These are phyloP conservation scores for Suhomyces ambrosiae DNA, from an alignment of 1,139 yeast genomes.

Conservation along the genomic window DNA sequence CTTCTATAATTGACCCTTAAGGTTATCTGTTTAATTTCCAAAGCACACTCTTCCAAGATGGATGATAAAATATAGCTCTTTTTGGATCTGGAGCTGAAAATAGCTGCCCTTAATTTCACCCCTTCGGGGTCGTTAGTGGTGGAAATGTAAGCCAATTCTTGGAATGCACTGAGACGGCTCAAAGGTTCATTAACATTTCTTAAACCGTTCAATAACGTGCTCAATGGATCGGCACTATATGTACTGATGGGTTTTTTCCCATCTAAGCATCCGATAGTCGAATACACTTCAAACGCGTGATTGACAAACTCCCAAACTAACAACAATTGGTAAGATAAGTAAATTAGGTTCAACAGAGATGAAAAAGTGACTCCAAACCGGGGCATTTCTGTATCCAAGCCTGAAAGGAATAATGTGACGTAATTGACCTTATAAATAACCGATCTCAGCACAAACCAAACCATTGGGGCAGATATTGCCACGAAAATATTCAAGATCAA, in stretches of 20 bases:
- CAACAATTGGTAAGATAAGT: slow-evolving; percentile 42
- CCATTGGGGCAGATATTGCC: slow-evolving; percentile 43
- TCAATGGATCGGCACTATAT: slow-evolving; percentile 70
- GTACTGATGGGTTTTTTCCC: slow-evolving; percentile 71
- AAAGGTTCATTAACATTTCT: slow-evolving; percentile 46
- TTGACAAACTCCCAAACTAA: slow-evolving; percentile 65
- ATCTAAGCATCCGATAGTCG: slow-evolving; percentile 81
- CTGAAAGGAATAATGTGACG: slow-evolving; percentile 28
- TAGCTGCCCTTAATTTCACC: slow-evolving; percentile 49
- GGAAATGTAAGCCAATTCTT: slow-evolving; percentile 66
- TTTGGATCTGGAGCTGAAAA: slow-evolving; percentile 54
- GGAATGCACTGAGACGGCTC: slow-evolving; percentile 69
- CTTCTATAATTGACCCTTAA: slow-evolving; percentile 43
- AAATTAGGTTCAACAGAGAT: slow-evolving; percentile 37
- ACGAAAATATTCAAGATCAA: slow-evolving; percentile 34
- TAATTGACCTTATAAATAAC: slow-evolving; percentile 44
- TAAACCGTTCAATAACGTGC: slow-evolving; percentile 74
- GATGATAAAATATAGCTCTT: slow-evolving; percentile 57
- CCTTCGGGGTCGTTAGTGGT: slow-evolving; percentile 49
- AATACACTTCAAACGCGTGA: slow-evolving; percentile 67
- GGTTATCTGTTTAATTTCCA: slow-evolving; percentile 51
- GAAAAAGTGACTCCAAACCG: slow-evolving; percentile 40
- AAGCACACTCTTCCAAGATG: slow-evolving; percentile 60
- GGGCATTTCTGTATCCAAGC: slow-evolving; percentile 39
- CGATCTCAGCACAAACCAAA: slow-evolving; percentile 48